Conservation (phyloP, 371 early-diverging fungal species). For the Lichtheimia ramosa region DNA sequence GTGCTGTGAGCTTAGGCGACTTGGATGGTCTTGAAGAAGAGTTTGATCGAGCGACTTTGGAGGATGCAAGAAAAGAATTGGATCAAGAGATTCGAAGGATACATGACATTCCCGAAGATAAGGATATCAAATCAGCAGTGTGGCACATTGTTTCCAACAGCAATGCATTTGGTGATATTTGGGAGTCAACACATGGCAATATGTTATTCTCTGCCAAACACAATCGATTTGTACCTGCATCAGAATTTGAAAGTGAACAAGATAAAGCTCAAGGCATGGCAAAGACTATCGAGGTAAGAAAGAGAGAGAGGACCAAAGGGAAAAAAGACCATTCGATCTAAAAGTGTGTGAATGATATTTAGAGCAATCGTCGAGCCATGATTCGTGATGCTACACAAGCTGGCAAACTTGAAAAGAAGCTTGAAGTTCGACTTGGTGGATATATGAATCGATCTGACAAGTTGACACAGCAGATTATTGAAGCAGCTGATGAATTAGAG, state of each 20-base stretch:
- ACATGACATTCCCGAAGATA: slow-evolving; percentile 19
- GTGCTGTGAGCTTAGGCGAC: slow-evolving; percentile 32
- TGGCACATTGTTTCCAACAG: slow-evolving; percentile 29
- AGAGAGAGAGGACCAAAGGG: background rate
- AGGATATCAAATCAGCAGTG: slow-evolving; percentile 36
- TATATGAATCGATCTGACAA: slow-evolving; percentile 66
- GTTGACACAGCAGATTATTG: slow-evolving; percentile 58
- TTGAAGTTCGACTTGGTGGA: slow-evolving; percentile 81
- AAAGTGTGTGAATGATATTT: background rate
- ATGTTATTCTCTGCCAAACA: slow-evolving; percentile 42
- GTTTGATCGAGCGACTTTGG: slow-evolving; percentile 38
- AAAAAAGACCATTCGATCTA: too few relatives aligned
- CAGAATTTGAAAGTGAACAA: slow-evolving; percentile 36
- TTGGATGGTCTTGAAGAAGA: slow-evolving; percentile 53
- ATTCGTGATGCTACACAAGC: slow-evolving; percentile 75
- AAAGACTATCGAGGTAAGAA: slow-evolving; percentile 45
- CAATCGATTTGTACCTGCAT: slow-evolving; percentile 38
- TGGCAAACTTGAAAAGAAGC: slow-evolving; percentile 83
- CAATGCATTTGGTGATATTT: slow-evolving; percentile 39
- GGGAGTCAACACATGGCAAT: slow-evolving; percentile 43
- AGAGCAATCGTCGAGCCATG: slow-evolving; percentile 74
- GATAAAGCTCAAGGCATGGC: slow-evolving; percentile 44
- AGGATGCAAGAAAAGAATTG: slow-evolving; percentile 45
- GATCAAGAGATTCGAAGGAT: slow-evolving; percentile 32
- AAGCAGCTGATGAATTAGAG: slow-evolving; percentile 64